Evolutionary conservation across 2,329 filamentous ascomycete genomes (phyloP).

Genomic region (Cladosporium austrohemisphaericum): DNA sequence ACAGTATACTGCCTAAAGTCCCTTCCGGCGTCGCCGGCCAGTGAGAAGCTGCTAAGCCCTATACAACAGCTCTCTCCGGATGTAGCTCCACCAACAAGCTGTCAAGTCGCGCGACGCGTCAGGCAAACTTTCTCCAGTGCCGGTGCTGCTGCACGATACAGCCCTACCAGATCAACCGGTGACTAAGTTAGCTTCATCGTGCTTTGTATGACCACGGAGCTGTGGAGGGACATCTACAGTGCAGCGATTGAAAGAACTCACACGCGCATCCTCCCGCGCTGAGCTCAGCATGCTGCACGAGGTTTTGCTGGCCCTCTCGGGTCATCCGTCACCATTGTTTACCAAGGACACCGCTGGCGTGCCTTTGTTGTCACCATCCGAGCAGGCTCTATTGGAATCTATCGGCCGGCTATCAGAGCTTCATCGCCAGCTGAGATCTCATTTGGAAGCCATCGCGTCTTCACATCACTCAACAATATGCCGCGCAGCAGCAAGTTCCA

Average conservation of each 20-base stretch:
- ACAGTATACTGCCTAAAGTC: too few relatives aligned
- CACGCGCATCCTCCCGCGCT: too few relatives aligned
- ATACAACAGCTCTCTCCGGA: too few relatives aligned
- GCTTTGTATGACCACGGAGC: too few relatives aligned
- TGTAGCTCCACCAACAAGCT: too few relatives aligned
- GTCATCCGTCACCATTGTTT: slow-evolving; percentile 87
- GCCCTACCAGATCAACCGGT: too few relatives aligned
- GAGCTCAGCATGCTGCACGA: slow-evolving; percentile 97
- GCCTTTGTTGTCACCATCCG: slow-evolving; percentile 64
- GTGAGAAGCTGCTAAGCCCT: not conserved
- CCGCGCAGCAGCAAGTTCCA: slow-evolving; percentile 76
- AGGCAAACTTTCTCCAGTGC: not conserved
- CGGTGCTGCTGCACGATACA: too few relatives aligned
- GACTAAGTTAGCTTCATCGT: too few relatives aligned
- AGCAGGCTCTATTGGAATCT: slow-evolving; percentile 74
- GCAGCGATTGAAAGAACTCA: too few relatives aligned
- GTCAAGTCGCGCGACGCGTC: slow-evolving; percentile 4
- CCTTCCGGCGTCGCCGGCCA: not conserved
- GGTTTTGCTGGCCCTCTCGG: slow-evolving; percentile 92
- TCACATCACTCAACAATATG: slow-evolving; percentile 78
- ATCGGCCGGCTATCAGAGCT: slow-evolving; percentile 74
- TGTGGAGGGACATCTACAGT: not conserved
- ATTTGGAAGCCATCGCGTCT: slow-evolving; percentile 63
- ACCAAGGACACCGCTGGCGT: slow-evolving; percentile 46
- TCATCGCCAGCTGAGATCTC: slow-evolving; percentile 67